phyloP scores from a whole-genome alignment of 345 rosid species.

The Corymbia maculata region DNA sequence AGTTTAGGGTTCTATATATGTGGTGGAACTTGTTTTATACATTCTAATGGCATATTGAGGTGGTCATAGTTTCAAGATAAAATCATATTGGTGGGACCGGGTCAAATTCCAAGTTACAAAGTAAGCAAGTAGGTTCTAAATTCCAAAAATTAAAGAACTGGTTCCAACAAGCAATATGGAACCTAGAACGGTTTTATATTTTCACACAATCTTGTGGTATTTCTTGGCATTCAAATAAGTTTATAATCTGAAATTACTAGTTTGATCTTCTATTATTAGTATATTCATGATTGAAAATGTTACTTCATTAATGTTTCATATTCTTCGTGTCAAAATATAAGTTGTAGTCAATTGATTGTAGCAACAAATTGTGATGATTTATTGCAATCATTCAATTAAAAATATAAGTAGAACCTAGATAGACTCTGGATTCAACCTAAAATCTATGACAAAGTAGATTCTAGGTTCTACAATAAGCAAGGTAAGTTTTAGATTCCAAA shows the following conservation, averaged over 20 bases:
- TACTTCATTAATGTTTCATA: background rate
- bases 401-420: rapidly evolving
- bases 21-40: background rate
- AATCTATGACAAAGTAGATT: rapidly evolving
- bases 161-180: background rate
- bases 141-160: background rate
- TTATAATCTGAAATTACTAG: too few species aligned
- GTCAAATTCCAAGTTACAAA: background rate
- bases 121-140: rapidly evolving
- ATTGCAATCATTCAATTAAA: too few species aligned
- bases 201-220: rapidly evolving
- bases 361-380: rapidly evolving
- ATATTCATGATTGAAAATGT: rapidly evolving
- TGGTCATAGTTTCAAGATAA: background rate
- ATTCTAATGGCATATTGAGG: background rate
- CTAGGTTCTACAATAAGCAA: too few species aligned
- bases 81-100: background rate
- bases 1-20: background rate
- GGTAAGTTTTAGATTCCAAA: background rate
- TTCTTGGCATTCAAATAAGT: rapidly evolving
- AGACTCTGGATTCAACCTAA: rapidly evolving
- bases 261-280: too few species aligned
- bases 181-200: background rate
- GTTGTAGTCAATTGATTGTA: background rate
- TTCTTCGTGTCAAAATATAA: background rate